Base-by-base conservation (phyloP, 108 stramenopile genomes). In the Cylindrotheca closterium region DNA sequence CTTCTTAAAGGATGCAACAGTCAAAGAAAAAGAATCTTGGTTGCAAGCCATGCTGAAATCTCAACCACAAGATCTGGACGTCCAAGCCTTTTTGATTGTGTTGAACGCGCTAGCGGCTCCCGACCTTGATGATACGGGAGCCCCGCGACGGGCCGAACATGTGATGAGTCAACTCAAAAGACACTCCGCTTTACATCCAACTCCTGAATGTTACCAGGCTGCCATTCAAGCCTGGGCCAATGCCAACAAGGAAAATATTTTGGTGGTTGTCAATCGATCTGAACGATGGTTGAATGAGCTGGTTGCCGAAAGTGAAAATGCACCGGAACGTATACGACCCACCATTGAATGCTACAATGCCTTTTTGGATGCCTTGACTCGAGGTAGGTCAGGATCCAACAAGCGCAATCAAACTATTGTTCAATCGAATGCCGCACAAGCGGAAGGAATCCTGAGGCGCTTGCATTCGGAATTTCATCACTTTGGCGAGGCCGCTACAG, bases 161-260 rank as follows among this genome's bases (percentile, higher is more conserved):
- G 82, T 79, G 80, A 65, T 92, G 57, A 48, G 64, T 29, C 58
- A 55, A 28, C 51, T 73, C 21, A 30, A 51, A 32, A 42, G 51
- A 15, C 5, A 10, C 10, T 62, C 55, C 29, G 47, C 47, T 21
- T 32, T 51, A 55, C 63, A 33, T 8, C 86, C 88, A 3, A 71
- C 71, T 8, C 54, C 74, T 1, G 73, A 82, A 25, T 80, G 73
- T 57, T 89, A 89, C 72, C 77, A 84, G 56, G 61, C 75, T n/a
- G 85, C 84, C 55, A 87, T 93, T 47, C 80, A 79, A 67, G 80
- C 74, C 30, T 93, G 92, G 92, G 75, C 78, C 12, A 77, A 79
- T 57, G 60, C 71, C 17, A 45, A 42, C 4, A 78, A 76, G 51
- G 83, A 78, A 53, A 76, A 88, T 23, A 61, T 72, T 30, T 15